phyloP scores from a whole-genome alignment of 306 rosid species.

The Begonia fuchsioides region DNA sequence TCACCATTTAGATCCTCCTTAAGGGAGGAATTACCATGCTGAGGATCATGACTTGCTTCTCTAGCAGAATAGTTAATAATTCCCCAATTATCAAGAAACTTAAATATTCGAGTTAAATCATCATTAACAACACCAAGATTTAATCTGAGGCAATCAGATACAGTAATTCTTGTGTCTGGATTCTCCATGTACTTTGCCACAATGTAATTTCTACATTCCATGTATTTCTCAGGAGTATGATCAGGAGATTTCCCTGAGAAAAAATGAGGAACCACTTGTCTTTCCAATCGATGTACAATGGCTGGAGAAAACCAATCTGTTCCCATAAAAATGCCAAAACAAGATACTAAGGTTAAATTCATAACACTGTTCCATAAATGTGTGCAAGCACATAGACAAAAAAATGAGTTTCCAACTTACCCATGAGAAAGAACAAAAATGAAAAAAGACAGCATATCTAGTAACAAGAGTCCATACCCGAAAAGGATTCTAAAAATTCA shows the following conservation, averaged over 20 bases:
- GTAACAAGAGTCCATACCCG: too few relatives aligned
- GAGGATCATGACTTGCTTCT: slow-evolving; percentile 33
- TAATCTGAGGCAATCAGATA: slow-evolving; percentile 53
- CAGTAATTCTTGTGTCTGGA: slow-evolving; percentile 44
- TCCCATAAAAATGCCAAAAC: slow-evolving; percentile 9
- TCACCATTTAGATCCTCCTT: slow-evolving; percentile 79
- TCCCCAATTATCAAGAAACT: slow-evolving; percentile 99
- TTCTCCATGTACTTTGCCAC: slow-evolving; percentile 83
- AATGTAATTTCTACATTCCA: slow-evolving; percentile 82
- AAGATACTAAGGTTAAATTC: slow-evolving; percentile 6
- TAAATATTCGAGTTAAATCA: slow-evolving; percentile 58
- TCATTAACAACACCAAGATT: slow-evolving; percentile 41
- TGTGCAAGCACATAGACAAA: too few relatives aligned
- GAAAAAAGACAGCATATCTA: too few relatives aligned
- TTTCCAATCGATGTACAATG: slow-evolving; percentile 79
- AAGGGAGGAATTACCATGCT: slow-evolving; percentile 34
- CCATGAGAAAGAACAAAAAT: too few relatives aligned
- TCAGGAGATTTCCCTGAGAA: slow-evolving; percentile 66
- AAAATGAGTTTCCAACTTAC: too few relatives aligned
- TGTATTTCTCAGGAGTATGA: slow-evolving; percentile 73
- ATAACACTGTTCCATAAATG: background rate
- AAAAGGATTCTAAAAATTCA: too few relatives aligned
- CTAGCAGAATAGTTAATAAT: slow-evolving; percentile 78
- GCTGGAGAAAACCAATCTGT: slow-evolving; percentile 98
- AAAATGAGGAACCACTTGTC: slow-evolving; percentile 96